Conservation (phyloP, 2,329 filamentous ascomycete species). For the Paramyrothecium sp. region DNA sequence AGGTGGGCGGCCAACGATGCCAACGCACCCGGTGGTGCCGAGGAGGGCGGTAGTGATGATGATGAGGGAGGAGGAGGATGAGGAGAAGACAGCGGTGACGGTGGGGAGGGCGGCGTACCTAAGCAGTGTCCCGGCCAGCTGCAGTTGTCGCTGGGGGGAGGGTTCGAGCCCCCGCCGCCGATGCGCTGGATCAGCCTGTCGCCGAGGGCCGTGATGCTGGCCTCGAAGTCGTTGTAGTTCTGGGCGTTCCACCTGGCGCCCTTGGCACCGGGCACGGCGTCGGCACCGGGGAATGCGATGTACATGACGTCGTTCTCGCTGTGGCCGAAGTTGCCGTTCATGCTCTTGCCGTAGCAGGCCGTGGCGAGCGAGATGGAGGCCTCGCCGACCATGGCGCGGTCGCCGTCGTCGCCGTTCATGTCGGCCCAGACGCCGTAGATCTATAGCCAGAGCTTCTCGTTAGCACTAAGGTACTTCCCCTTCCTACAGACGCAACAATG, state of each 20-base stretch:
- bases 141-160: conserved; percentile 9
- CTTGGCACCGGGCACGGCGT: conserved; percentile 53
- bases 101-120: conserved; percentile 7
- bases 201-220: conserved; percentile 49
- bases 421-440: conserved; percentile 63
- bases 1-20: not conserved
- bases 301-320: conserved; percentile 58
- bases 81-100: not conserved
- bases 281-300: conserved; percentile 56
- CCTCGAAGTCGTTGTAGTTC: conserved; percentile 48
- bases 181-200: conserved; percentile 45
- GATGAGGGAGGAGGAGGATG: not conserved
- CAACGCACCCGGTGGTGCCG: not conserved
- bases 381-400: conserved; percentile 50
- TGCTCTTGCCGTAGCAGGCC: conserved; percentile 50
- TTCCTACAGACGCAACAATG: not conserved
- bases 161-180: conserved; percentile 8
- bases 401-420: conserved; percentile 53
- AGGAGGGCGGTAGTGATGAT: not conserved
- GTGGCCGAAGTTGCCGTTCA: conserved; percentile 57
- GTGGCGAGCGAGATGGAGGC: conserved; percentile 56
- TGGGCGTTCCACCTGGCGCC: conserved; percentile 55
- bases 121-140: conserved; percentile 14
- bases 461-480: not conserved
- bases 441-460: conserved; percentile 21